These are phyloP conservation scores for Moringa oleifera DNA, from an alignment of 345 rosid species.

Conservation along the genomic window DNA sequence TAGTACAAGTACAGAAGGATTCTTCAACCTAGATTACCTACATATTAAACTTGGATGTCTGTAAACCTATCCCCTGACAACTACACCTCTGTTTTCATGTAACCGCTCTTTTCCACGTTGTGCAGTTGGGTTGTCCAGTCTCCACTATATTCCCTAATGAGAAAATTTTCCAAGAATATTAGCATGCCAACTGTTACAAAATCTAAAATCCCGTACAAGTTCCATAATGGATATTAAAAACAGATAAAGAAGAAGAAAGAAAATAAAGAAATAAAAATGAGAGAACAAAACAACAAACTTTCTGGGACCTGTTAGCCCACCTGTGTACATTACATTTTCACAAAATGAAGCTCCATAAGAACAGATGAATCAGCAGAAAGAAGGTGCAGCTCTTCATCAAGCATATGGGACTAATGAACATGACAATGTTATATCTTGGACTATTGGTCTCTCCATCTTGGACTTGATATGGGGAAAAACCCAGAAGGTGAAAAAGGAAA, in stretches of 20 bases:
- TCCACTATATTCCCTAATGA: constrained; percentile 24
- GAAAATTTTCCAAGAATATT: constrained; percentile 24
- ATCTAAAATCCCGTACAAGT: constrained; percentile 17
- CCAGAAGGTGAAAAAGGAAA: constrained; percentile 75
- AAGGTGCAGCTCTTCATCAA: constrained; percentile 15
- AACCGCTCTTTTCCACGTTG: constrained; percentile 21
- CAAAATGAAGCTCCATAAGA: constrained; percentile 10
- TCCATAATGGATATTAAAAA: constrained; percentile 21
- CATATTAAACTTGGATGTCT: constrained; percentile 23
- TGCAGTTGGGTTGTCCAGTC: constrained; percentile 19
- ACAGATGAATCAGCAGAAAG: constrained; percentile 12
- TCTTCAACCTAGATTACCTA: constrained; percentile 25
- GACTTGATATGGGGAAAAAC: constrained; percentile 67
- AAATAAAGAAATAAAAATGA: constrained; percentile 1
- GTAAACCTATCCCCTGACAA: constrained; percentile 30
- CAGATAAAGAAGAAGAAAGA: constrained; percentile 1
- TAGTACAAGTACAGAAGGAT: constrained; percentile 34
- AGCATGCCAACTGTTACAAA: constrained; percentile 16
- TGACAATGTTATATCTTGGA: constrained; percentile 8
- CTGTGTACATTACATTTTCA: constrained; percentile 23
- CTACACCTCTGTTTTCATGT: too few relatives aligned
- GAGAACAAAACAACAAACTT: constrained; percentile 18
- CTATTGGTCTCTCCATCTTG: constrained; percentile 69
- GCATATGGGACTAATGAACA: constrained; percentile 10
- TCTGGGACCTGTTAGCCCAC: constrained; percentile 14